phyloP scores from a whole-genome alignment of 305 asterid genomes.

The Striga hermonthica region DNA sequence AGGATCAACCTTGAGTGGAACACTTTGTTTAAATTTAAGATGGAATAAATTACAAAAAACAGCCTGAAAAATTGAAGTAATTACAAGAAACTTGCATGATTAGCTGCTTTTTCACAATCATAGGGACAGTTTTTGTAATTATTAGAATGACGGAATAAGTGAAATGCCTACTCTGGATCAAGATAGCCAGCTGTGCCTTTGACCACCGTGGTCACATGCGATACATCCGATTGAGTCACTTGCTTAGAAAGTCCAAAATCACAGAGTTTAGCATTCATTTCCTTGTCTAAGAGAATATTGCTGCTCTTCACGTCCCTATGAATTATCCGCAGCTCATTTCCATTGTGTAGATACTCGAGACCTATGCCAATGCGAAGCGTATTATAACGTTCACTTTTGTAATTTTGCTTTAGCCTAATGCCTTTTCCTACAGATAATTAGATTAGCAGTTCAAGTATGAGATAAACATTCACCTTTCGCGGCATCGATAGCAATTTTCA shows the following conservation, averaged over 20 bases:
- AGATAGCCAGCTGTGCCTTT: slow-evolving; percentile 97
- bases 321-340: slow-evolving; percentile 78
- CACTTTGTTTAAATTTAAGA: not conserved
- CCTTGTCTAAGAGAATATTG: slow-evolving; percentile 78
- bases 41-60: not conserved
- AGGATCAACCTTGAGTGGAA: not conserved
- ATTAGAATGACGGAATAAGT: not conserved
- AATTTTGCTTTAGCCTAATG: not conserved
- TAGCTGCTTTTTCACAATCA: not conserved
- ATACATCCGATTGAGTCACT: slow-evolving; percentile 70
- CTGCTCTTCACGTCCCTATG: slow-evolving; percentile 92
- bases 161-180: slow-evolving; percentile 76
- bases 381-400: not conserved
- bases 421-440: not conserved
- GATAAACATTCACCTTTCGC: slow-evolving; percentile 65
- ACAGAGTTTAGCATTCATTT: slow-evolving; percentile 86
- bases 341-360: slow-evolving; percentile 80
- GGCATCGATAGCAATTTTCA: slow-evolving; percentile 90
- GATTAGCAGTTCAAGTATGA: slow-evolving; percentile 1
- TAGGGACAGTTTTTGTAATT: not conserved
- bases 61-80: not conserved
- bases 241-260: slow-evolving; percentile 95
- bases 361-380: slow-evolving; percentile 32
- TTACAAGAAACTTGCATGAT: not conserved
- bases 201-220: slow-evolving; percentile 80